Evolutionary conservation across 2,329 filamentous ascomycete species (phyloP).

Genomic region (Leptographium lundbergii): DNA sequence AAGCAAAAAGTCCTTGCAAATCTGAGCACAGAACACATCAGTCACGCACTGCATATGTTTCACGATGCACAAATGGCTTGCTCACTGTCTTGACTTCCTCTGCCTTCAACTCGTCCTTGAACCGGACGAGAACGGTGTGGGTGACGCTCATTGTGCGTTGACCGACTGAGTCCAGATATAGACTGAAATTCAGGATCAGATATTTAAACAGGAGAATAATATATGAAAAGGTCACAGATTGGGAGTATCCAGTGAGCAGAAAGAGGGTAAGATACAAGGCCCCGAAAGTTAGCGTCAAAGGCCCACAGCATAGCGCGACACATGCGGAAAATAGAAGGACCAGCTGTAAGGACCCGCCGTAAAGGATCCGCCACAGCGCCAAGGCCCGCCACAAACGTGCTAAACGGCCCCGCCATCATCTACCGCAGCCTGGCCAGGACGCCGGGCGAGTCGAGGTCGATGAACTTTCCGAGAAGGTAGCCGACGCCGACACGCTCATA

Average conservation of each 20-base stretch:
- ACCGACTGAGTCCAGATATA: not conserved
- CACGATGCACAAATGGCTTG: not conserved
- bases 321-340: no score
- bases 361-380: no score
- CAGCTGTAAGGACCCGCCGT: no score
- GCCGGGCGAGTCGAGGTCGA: not conserved
- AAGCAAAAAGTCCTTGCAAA: slow-evolving; percentile 25
- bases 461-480: not conserved
- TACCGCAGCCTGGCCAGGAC: not conserved
- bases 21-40: slow-evolving; percentile 11
- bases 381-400: no score
- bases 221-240: no score
- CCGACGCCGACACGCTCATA: not conserved
- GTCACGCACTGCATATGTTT: not conserved
- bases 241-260: no score
- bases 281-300: no score
- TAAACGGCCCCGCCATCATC: not conserved
- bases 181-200: not conserved
- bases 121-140: slow-evolving; percentile 8
- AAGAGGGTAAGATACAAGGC: no score
- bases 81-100: not conserved
- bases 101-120: not conserved
- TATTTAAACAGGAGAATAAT: not conserved
- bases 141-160: slow-evolving; percentile 4
- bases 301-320: no score